Conservation (phyloP, 2,329 filamentous ascomycete genomes). For the Simplicillium aogashimaense region DNA sequence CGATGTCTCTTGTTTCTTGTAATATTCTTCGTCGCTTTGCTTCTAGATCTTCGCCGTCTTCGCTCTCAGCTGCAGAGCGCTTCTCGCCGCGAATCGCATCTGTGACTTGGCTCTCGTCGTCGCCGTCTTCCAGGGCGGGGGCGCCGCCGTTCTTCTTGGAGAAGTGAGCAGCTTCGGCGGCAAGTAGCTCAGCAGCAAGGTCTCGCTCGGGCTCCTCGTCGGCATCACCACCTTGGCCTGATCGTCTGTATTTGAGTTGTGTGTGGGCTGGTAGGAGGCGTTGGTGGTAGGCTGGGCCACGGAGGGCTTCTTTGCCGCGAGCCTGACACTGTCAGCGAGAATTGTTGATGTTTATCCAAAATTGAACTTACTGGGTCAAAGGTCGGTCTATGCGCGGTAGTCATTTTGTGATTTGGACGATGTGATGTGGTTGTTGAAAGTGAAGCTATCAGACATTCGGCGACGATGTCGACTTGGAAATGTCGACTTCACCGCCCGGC, state of each 20-base stretch:
- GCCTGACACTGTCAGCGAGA: slow-evolving; percentile 44
- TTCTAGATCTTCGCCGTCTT: slow-evolving; percentile 56
- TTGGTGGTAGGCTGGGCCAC: slow-evolving; percentile 92
- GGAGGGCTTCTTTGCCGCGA: slow-evolving; percentile 86
- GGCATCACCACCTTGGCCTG: slow-evolving; percentile 81
- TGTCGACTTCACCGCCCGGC: slow-evolving; percentile 34
- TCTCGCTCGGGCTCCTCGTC: slow-evolving; percentile 62
- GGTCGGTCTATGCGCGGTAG: slow-evolving; percentile 71
- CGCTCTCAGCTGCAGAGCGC: slow-evolving; percentile 33
- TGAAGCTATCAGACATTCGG: neutral
- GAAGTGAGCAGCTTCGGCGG: slow-evolving; percentile 79
- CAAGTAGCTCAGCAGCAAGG: slow-evolving; percentile 79
- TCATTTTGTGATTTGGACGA: slow-evolving; percentile 33
- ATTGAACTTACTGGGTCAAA: slow-evolving; percentile 70
- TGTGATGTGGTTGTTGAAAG: neutral
- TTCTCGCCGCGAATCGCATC: slow-evolving; percentile 41
- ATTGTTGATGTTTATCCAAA: neutral
- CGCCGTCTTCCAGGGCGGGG: slow-evolving; percentile 34
- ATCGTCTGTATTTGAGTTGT: slow-evolving; percentile 74
- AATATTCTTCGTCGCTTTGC: slow-evolving; percentile 79
- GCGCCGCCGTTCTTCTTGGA: slow-evolving; percentile 68
- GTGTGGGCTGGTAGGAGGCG: slow-evolving; percentile 90
- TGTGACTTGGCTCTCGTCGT: slow-evolving; percentile 20
- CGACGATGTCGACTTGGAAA: neutral
- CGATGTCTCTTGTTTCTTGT: slow-evolving; percentile 79